Evolutionary conservation across 306 rosid genomes (phyloP).

Genomic region (Echinosophora koreensis): DNA sequence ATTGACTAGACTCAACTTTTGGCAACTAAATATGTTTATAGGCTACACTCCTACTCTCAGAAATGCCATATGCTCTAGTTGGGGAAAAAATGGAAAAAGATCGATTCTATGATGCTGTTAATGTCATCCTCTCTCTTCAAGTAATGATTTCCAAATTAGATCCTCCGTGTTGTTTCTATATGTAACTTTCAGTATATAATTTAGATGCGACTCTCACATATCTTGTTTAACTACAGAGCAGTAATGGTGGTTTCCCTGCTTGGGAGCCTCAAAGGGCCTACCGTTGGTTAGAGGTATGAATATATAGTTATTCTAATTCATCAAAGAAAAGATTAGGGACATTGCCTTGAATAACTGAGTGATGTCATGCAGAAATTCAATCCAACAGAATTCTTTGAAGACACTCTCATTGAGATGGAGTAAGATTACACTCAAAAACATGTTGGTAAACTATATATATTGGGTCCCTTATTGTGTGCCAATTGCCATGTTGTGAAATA

Average conservation of each 20-base stretch:
- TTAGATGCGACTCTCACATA: background rate
- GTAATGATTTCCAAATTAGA: slow-evolving; percentile 41
- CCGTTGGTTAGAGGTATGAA: slow-evolving; percentile 57
- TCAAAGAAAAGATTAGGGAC: background rate
- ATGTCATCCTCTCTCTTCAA: slow-evolving; percentile 64
- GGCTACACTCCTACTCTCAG: slow-evolving; percentile 64
- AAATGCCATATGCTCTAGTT: slow-evolving; percentile 52
- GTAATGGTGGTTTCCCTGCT: slow-evolving; percentile 68
- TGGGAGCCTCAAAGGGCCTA: slow-evolving; percentile 72
- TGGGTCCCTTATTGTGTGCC: slow-evolving; percentile 10
- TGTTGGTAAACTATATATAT: background rate
- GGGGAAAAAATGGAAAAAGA: slow-evolving; percentile 54
- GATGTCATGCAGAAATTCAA: slow-evolving; percentile 59
- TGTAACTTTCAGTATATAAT: background rate
- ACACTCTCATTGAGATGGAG: slow-evolving; percentile 65
- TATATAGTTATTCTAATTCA: background rate
- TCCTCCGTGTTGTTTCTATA: background rate
- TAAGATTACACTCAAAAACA: slow-evolving; percentile 40
- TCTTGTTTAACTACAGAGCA: slow-evolving; percentile 50
- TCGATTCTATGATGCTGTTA: slow-evolving; percentile 60
- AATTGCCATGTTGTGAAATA: slow-evolving; percentile 40
- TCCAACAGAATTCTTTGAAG: slow-evolving; percentile 70
- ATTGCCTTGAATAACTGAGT: background rate
- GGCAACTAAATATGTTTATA: slow-evolving; percentile 11
- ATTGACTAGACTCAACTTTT: background rate